Percentiles rank a stretch among this genome's conserved stretches.
These are phyloP conservation scores for Melaleuca alternifolia DNA, from an alignment of 345 rosid genomes.

Conservation along the genomic window DNA sequence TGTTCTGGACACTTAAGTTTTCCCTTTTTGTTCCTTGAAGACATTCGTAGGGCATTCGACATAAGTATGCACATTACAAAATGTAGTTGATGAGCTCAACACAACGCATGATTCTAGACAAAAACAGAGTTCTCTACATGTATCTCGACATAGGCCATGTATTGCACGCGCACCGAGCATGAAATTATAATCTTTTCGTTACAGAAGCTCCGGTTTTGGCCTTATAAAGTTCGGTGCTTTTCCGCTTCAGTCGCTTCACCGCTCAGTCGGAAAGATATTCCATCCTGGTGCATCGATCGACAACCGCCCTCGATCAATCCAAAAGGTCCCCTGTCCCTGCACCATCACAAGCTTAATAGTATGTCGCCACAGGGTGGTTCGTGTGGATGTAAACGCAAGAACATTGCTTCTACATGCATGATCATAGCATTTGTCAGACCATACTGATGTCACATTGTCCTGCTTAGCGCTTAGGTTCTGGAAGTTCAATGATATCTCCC, in stretches of 20 bases:
- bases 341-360: not conserved
- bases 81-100: not conserved
- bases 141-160: not conserved
- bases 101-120: not conserved
- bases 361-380: not conserved
- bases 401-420: not conserved
- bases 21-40: too few relatives aligned
- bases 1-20: too few relatives aligned
- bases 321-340: not conserved
- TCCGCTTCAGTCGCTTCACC: not conserved
- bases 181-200: not conserved
- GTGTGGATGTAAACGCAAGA: not conserved
- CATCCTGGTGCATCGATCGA: not conserved
- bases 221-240: not conserved
- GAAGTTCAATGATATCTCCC: not conserved
- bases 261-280: not conserved
- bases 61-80: too few relatives aligned
- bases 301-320: not conserved
- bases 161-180: not conserved
- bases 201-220: not conserved
- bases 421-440: not conserved
- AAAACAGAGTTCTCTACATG: not conserved
- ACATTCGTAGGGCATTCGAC: too few relatives aligned
- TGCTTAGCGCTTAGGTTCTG: not conserved
- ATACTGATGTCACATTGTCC: not conserved